These are phyloP conservation scores for Mortierella sp. DNA, from an alignment of 371 early-diverging fungal genomes.

Conservation along the genomic window DNA sequence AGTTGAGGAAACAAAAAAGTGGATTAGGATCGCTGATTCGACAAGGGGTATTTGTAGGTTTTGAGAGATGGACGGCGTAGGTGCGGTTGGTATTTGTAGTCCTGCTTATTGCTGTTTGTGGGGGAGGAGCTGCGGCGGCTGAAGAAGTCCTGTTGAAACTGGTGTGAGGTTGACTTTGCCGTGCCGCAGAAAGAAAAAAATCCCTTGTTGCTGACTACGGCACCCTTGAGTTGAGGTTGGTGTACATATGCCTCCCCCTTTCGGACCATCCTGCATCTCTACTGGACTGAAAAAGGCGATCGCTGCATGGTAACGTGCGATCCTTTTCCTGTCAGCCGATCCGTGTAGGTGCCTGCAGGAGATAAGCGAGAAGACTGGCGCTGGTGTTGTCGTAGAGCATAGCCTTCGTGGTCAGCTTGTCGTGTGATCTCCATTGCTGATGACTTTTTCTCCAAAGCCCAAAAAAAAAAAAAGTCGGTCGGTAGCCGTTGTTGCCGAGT, in stretches of 20 bases:
- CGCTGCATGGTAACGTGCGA: background rate
- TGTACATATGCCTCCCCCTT: background rate
- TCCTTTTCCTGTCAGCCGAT: background rate
- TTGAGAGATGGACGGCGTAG: background rate
- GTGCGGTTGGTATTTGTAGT: background rate
- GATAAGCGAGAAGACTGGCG: background rate
- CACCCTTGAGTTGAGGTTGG: background rate
- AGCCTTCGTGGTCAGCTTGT: background rate
- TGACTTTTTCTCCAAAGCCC: background rate
- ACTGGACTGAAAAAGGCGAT: background rate
- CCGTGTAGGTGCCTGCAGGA: no score
- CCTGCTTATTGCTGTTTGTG: background rate
- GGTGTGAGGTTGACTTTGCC: background rate
- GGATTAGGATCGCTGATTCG: conserved; percentile 9
- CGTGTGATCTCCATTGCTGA: conserved; percentile 11
- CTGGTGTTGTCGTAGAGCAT: background rate
- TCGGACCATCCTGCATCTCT: background rate
- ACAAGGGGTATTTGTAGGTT: background rate
- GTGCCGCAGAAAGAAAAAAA: background rate
- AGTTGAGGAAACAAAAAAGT: background rate
- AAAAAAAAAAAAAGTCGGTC: background rate
- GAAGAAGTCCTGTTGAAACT: background rate
- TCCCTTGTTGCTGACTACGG: conserved; percentile 2
- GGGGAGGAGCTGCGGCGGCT: background rate
- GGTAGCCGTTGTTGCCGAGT: background rate